Base-by-base conservation (phyloP, 1,284 basidiomycete species). In the Malassezia yamatoensis region DNA sequence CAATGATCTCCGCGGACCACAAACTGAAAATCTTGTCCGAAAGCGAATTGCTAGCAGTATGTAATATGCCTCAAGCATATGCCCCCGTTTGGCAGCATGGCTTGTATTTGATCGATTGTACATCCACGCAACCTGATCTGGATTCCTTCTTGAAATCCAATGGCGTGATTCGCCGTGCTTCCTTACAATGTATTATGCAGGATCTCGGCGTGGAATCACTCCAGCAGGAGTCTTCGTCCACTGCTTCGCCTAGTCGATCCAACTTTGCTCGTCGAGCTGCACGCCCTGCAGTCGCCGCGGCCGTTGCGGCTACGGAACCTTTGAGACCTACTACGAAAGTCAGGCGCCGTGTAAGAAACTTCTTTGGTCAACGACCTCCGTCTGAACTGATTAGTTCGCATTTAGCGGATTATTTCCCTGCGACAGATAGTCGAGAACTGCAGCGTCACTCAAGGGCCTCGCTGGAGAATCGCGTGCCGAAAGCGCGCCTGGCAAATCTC, bases 351-450 rank as follows among this genome's bases (percentile, higher is more conserved):
- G 51, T 51, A 59, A 88, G 90, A 76, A 93, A 91, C 80, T 99
- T 98, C 80, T 93, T 96, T 67, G 94, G 93, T 10, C 93, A 96
- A 70, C 86, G 94, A 43, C 94, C 94, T 0, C 90, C 94, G 0
- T 89, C 86, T 72, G 93, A 98, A 75, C 82, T 98, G 64, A 98
- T 98, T 77, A 89, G 90, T 33, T 93, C 82, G n/a, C 90, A 98
- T 73, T 76, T 98, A 41, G 84, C 87, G 18, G 91, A 96, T 58
- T 99, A 88, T 79, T 99, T 99, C 82, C 94, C 93, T 1, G 82
- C 83, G 58, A 86, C 89, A 1, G 88, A 94, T 77, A 89, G 87
- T 77, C 89, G 59, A 39, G 67, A 70, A 8, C 56, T 74, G 44
- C 67, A 70, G 55, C 60, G 43, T 12, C 39, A 51, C 42, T 46